A percentile compares a stretch with the other conserved stretches of the same genome.
These are phyloP conservation scores for Adansonia rubrostipa DNA, from an alignment of 441 rosid species.

Conservation along the genomic window DNA sequence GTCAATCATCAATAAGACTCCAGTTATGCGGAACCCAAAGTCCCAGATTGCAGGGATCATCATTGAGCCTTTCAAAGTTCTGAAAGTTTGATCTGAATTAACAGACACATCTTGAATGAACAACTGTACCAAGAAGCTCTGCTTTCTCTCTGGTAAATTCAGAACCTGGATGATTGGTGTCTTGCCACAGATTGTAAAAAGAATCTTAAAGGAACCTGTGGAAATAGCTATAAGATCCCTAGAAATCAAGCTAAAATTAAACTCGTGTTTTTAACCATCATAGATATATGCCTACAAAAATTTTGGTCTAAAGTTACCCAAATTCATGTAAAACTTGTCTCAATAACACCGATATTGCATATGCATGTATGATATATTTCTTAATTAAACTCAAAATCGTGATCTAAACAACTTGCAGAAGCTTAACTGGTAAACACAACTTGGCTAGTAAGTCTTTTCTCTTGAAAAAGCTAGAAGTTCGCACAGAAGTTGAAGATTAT, in stretches of 20 bases:
- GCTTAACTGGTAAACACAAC: background rate
- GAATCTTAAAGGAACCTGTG: slow-evolving; percentile 50
- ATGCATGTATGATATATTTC: slow-evolving; percentile 12
- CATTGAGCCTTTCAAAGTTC: slow-evolving; percentile 80
- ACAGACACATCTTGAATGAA: slow-evolving; percentile 56
- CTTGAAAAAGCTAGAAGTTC: background rate
- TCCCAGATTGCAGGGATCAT: slow-evolving; percentile 81
- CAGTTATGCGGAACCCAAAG: slow-evolving; percentile 73
- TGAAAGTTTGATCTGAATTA: slow-evolving; percentile 68
- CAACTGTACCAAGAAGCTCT: slow-evolving; percentile 73
- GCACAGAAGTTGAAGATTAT: background rate
- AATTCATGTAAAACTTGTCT: slow-evolving; percentile 17
- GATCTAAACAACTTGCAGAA: slow-evolving; percentile 20
- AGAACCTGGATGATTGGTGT: slow-evolving; percentile 87
- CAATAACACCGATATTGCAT: slow-evolving; percentile 25
- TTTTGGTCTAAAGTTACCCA: slow-evolving; percentile 21
- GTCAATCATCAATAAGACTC: slow-evolving; percentile 69
- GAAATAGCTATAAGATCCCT: slow-evolving; percentile 22
- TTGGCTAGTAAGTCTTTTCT: background rate
- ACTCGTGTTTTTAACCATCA: slow-evolving; percentile 25
- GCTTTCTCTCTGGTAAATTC: slow-evolving; percentile 87
- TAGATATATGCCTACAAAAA: slow-evolving; percentile 29
- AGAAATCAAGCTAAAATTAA: slow-evolving; percentile 34
- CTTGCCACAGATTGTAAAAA: slow-evolving; percentile 64
- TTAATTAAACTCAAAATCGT: slow-evolving; percentile 30